A percentile compares a stretch with the other conserved stretches of the same genome.
Conservation (phyloP, 2,329 filamentous ascomycete species). For the Helotiales sp. region DNA sequence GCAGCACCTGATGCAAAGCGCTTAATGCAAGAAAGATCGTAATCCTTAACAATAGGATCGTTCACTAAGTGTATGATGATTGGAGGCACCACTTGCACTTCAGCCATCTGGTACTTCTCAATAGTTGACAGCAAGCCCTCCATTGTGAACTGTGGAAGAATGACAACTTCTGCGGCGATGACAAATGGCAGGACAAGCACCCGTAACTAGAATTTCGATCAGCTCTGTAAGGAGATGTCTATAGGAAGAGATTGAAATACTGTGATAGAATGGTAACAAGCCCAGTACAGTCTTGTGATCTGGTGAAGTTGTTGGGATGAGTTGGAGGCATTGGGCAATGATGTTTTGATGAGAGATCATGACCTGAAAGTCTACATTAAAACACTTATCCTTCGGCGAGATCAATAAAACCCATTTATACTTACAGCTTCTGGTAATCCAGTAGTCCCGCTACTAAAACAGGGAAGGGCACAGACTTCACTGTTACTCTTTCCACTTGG, state of each 20-base stretch:
- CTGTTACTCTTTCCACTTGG: slow-evolving; percentile 58
- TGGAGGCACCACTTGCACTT: slow-evolving; percentile 58
- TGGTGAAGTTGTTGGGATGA: slow-evolving; percentile 48
- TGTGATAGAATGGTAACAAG: slow-evolving; percentile 64
- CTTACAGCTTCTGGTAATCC: slow-evolving; percentile 54
- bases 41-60: slow-evolving; percentile 58
- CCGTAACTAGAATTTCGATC: slow-evolving; percentile 39
- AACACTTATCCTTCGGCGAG: not conserved
- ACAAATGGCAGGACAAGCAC: slow-evolving; percentile 65
- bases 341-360: slow-evolving; percentile 60
- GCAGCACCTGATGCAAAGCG: slow-evolving; percentile 66
- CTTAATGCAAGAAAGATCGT: slow-evolving; percentile 60
- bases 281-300: slow-evolving; percentile 59
- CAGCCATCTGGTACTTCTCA: not conserved
- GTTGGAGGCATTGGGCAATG: slow-evolving; percentile 64
- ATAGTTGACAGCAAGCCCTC: slow-evolving; percentile 58
- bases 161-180: slow-evolving; percentile 66
- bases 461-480: slow-evolving; percentile 57
- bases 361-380: slow-evolving; percentile 41
- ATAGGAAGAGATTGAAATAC: not conserved
- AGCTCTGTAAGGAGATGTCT: not conserved
- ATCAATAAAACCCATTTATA: not conserved
- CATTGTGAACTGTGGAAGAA: slow-evolving; percentile 66
- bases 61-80: slow-evolving; percentile 65
- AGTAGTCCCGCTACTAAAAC: slow-evolving; percentile 55